Base-by-base conservation (phyloP, 306 rosid genomes). In the Dryas drummondii region DNA sequence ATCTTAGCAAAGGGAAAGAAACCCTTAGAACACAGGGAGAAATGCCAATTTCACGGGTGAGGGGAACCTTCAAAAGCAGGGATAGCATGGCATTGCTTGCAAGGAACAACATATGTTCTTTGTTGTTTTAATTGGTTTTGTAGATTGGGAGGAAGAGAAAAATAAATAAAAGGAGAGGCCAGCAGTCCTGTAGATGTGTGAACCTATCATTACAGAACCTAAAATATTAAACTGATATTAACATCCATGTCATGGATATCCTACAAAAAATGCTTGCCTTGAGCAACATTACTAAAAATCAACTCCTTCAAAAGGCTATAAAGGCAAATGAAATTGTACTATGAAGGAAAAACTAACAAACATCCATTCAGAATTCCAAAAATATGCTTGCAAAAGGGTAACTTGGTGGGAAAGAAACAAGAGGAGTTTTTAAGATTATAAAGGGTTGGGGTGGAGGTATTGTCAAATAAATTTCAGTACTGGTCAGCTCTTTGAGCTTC, bases 181-280 rank as follows among this genome's bases (percentile, higher is more conserved):
- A 37, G 51, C 41, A 66, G 37, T 5, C 49, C 4, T 5, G 37
- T 62, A 11, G 59, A 51, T 55, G 40, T 15, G 40, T 14, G 13
- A 32, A 59, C 15, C 27, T 14, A 15, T 47, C 27, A 70, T 45
- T 11, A 68, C 48, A 19, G 15, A 17, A 53, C 47, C 11, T 56
- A 49, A 63, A 58, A 17, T 32, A 68, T 52, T 13, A 49, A 68
- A 44, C 63, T 14, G 14, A 70, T 19, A 60, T 49, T 46, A 14
- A 47, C 49, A 26, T 66, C 4, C 15, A 45, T 40, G 61, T 47
- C 52, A 77, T 46, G 22, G 27, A 54, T 60, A 50, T 32, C 68
- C 73, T 78, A 51, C 79, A 26, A 67, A 48, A 10, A 67, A 67
- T 46, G 44, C 56, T 67, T 3, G 14, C 27, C 62, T 56, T 22